Evolutionary conservation across 306 rosid genomes (phyloP).

Genomic region (Ammopiptanthus mongolicus): DNA sequence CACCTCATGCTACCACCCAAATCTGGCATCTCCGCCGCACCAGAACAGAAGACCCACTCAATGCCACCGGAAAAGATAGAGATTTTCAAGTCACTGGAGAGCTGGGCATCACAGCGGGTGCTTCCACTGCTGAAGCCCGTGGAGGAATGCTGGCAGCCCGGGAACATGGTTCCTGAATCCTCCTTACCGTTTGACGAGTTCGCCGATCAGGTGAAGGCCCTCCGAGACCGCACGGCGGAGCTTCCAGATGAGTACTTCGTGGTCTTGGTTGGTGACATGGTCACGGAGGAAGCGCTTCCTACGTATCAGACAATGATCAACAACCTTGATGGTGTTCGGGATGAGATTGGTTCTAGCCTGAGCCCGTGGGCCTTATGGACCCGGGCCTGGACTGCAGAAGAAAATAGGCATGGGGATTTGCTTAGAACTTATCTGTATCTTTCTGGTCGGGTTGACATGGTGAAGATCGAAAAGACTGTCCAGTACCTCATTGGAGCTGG

Average conservation of each 20-base stretch:
- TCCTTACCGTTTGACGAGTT: slow-evolving; percentile 37
- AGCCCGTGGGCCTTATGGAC: slow-evolving; percentile 84
- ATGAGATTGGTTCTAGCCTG: slow-evolving; percentile 51
- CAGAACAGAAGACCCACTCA: slow-evolving; percentile 27
- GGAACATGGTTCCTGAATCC: slow-evolving; percentile 51
- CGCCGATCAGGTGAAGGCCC: slow-evolving; percentile 38
- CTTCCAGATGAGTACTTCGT: slow-evolving; percentile 74
- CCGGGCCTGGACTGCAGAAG: slow-evolving; percentile 78
- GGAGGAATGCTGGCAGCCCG: slow-evolving; percentile 69
- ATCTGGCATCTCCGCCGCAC: neutral
- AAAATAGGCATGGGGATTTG: slow-evolving; percentile 79
- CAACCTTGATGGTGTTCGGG: slow-evolving; percentile 61
- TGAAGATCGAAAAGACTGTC: slow-evolving; percentile 59
- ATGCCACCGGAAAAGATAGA: slow-evolving; percentile 49
- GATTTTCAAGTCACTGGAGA: slow-evolving; percentile 49
- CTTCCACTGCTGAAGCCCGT: slow-evolving; percentile 62
- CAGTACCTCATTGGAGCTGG: slow-evolving; percentile 72
- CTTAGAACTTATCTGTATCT: slow-evolving; percentile 59
- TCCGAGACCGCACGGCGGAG: slow-evolving; percentile 59
- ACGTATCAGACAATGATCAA: slow-evolving; percentile 72
- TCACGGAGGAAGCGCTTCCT: slow-evolving; percentile 84
- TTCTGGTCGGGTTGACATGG: slow-evolving; percentile 84
- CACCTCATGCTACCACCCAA: neutral
- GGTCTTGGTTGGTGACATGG: slow-evolving; percentile 63
- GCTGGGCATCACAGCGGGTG: slow-evolving; percentile 48